Base-by-base conservation (phyloP, 1,284 basidiomycete species). In the Puccinia brachypodii region DNA sequence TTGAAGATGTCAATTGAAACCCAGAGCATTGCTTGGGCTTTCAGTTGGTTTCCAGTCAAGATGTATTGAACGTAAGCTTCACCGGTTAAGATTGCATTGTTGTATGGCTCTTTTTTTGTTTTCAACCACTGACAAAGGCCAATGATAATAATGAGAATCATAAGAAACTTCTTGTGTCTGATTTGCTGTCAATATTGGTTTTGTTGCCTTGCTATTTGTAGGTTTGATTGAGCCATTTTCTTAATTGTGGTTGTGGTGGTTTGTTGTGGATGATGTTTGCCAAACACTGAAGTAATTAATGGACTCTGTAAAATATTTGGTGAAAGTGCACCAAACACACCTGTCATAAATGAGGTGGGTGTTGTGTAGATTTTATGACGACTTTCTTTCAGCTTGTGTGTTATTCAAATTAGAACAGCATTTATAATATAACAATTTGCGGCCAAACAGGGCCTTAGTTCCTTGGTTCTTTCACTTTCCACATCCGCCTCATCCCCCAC, bases 21-120 rank as follows among this genome's bases (percentile, higher is more conserved):
- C n/a, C 40, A 38, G 38, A 69, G 22, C 66, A 69, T 69, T 16
- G 66, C 38, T 44, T 69, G 66, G 22, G 66, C 66, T 8, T 38
- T 16, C 14, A 69, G 38, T 42, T 38, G 40, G 33, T 69, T 69
- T 42, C 66, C 66, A 16, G 9, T 69, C 19, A 69, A 22, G 25
- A 69, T 69, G 25, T 69, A 16, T 44, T 44, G 6, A 28, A 69
- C 42, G 40, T 69, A 69, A 3, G 19, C 38, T 2, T 69, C 38
- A 9, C 66, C 66, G 7, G 66, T 69, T 7, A 69, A 69, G 40
- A 28, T 22, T 2, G 8, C 40, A 69, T 69, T 16, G 42, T 69
- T 69, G 66, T 69, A 42, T 11, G 60, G 60, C 7, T 33, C 11
- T 38, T 66, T 66, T 16, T 8, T 38, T 16, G 22, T 66, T 22